Conservation (phyloP, 352 stramenopile genomes). For the Globisporangium lucens region DNA sequence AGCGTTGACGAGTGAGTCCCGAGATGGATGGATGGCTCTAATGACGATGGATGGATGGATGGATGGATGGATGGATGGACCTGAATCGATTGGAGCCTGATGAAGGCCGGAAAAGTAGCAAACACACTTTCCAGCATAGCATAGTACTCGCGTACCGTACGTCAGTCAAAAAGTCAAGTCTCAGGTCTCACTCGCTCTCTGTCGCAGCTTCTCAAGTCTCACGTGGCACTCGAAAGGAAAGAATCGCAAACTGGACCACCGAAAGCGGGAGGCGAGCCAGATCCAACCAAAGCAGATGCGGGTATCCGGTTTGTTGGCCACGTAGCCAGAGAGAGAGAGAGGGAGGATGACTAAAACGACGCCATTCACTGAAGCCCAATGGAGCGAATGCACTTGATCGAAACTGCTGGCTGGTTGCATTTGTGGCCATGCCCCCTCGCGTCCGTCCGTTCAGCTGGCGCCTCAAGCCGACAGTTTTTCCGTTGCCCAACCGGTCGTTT, state of each 20-base stretch:
- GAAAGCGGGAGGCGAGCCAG: not conserved
- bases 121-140: not conserved
- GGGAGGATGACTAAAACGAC: not conserved
- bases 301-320: not conserved
- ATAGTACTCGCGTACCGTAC: not conserved
- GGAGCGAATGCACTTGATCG: not conserved
- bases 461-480: too few species aligned
- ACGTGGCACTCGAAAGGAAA: conserved; percentile 5
- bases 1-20: conserved; percentile 8
- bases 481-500: too few species aligned
- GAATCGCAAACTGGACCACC: not conserved
- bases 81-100: not conserved
- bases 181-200: not conserved
- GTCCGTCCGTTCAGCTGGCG: not conserved
- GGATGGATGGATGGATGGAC: not conserved
- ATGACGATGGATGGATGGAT: not conserved
- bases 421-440: not conserved
- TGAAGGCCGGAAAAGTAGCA: not conserved
- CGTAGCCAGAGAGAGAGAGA: not conserved
- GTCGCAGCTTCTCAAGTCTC: not conserved
- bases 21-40: not conserved
- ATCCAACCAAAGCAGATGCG: not conserved
- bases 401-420: not conserved
- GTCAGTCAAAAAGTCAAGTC: too few species aligned
- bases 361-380: too few species aligned